Evolutionary conservation across 2,329 filamentous ascomycete genomes (phyloP).

Genomic region (Calonectria multiphialidica): DNA sequence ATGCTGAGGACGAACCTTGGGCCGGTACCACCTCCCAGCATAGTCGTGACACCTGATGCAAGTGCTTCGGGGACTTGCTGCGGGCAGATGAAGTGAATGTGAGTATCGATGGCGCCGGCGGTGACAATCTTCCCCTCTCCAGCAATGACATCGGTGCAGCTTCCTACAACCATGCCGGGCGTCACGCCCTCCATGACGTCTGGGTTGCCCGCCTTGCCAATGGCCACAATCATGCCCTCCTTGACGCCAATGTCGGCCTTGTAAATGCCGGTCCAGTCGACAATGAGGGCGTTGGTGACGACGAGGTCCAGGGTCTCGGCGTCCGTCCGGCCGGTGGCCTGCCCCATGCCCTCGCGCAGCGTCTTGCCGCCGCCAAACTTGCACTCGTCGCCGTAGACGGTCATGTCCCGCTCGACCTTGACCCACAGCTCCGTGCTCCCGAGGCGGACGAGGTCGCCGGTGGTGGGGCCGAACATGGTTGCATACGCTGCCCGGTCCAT

Average conservation of each 20-base stretch:
- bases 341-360: conserved; percentile 94
- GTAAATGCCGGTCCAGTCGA: conserved; percentile 94
- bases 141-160: conserved; percentile 91
- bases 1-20: conserved; percentile 71
- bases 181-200: conserved; percentile 94
- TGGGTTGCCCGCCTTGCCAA: conserved; percentile 97
- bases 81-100: conserved; percentile 95
- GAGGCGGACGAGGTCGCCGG: conserved; percentile 85
- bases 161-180: conserved; percentile 83
- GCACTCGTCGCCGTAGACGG: conserved; percentile 91
- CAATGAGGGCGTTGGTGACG: conserved; percentile 88
- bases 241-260: conserved; percentile 98
- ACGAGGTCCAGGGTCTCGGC: conserved; percentile 84
- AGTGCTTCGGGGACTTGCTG: conserved; percentile 90
- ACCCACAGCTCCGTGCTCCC: conserved; percentile 92
- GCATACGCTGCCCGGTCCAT: conserved; percentile 86
- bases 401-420: conserved; percentile 87
- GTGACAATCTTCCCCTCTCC: conserved; percentile 93
- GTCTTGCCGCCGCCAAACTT: conserved; percentile 97
- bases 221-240: conserved; percentile 84
- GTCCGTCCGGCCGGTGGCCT: conserved; percentile 82
- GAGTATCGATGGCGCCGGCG: conserved; percentile 88
- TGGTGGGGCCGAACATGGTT: conserved; percentile 93
- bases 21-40: conserved; percentile 91
- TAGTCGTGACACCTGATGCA: conserved; percentile 87